phyloP scores from a whole-genome alignment of 495 filamentous ascomycete species.

The Penicillium bialowiezense region DNA sequence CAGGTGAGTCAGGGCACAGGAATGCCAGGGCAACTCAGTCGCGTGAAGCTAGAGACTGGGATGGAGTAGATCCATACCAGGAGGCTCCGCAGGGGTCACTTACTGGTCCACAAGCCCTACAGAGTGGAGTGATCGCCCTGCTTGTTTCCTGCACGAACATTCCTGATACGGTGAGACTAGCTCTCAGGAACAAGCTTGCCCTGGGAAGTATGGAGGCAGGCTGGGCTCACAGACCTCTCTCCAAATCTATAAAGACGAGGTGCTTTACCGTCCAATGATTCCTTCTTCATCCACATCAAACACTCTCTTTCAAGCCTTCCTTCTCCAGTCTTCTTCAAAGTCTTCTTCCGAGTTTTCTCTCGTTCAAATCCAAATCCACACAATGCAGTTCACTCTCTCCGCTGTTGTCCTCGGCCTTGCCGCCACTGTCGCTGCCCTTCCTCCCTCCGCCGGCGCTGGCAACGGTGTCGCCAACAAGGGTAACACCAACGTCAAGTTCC shows the following conservation, averaged over 20 bases:
- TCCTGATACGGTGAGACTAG: slow-evolving; percentile 25
- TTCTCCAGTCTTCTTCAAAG: slow-evolving; percentile 28
- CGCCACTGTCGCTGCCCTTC: slow-evolving; percentile 27
- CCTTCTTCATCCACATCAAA: slow-evolving; percentile 36
- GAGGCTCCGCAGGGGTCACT: slow-evolving; percentile 6
- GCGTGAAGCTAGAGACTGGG: slow-evolving; percentile 11
- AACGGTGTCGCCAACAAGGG: slow-evolving; percentile 28
- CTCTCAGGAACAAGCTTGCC: slow-evolving; percentile 9
- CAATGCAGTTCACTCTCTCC: slow-evolving; percentile 36
- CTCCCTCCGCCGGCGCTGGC: slow-evolving; percentile 11
- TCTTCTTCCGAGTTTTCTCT: slow-evolving; percentile 28
- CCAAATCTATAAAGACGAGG: slow-evolving; percentile 37
- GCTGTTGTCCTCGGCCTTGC: slow-evolving; percentile 28
- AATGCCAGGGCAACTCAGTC: slow-evolving; percentile 16
- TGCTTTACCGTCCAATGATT: slow-evolving; percentile 11
- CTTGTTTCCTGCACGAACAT: slow-evolving; percentile 32
- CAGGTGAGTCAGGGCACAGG: slow-evolving; percentile 3
- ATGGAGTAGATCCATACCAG: slow-evolving; percentile 36
- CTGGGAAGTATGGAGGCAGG: slow-evolving; percentile 8
- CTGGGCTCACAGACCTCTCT: slow-evolving; percentile 22
- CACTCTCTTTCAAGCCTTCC: slow-evolving; percentile 25
- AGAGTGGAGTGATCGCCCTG: slow-evolving; percentile 20
- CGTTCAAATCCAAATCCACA: slow-evolving; percentile 39
- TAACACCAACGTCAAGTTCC: slow-evolving; percentile 31
- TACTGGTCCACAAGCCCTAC: slow-evolving; percentile 9